Conservation (phyloP, 306 rosid genomes). For the Cicer pinnatifidum region DNA sequence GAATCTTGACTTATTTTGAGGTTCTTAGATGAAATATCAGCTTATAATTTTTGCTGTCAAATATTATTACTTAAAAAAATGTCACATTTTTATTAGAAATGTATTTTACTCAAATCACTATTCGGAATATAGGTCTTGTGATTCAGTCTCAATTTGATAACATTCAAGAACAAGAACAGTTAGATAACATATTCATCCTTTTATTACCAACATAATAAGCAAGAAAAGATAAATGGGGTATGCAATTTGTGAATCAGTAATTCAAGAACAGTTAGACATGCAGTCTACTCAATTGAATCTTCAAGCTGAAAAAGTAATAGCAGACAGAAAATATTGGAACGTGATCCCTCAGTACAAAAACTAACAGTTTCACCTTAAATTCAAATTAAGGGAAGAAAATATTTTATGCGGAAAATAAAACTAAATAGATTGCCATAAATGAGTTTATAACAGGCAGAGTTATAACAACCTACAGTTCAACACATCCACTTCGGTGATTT, state of each 20-base stretch:
- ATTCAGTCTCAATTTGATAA: too few species aligned
- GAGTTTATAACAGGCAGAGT: constrained; percentile 13
- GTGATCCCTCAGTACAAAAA: not conserved
- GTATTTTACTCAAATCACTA: too few species aligned
- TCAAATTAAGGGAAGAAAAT: not conserved
- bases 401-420: constrained; percentile 23
- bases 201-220: not conserved
- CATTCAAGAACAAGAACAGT: too few species aligned
- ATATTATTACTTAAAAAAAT: too few species aligned
- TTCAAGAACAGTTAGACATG: constrained; percentile 24
- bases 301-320: constrained; percentile 12
- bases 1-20: too few species aligned
- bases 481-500: not conserved
- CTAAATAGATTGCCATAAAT: not conserved
- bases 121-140: too few species aligned
- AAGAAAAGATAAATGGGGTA: not conserved
- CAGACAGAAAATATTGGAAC: constrained; percentile 26
- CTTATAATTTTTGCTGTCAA: too few species aligned
- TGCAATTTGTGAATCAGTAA: not conserved
- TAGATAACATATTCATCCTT: not conserved
- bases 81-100: too few species aligned
- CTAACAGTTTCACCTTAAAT: not conserved
- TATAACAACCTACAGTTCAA: not conserved
- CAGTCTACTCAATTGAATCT: constrained; percentile 22
- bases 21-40: too few species aligned